Percentiles rank a stretch among this genome's conserved stretches.
phyloP scores from a whole-genome alignment of 1,139 yeast genomes.

The Barnettozyma hawaiiensis region DNA sequence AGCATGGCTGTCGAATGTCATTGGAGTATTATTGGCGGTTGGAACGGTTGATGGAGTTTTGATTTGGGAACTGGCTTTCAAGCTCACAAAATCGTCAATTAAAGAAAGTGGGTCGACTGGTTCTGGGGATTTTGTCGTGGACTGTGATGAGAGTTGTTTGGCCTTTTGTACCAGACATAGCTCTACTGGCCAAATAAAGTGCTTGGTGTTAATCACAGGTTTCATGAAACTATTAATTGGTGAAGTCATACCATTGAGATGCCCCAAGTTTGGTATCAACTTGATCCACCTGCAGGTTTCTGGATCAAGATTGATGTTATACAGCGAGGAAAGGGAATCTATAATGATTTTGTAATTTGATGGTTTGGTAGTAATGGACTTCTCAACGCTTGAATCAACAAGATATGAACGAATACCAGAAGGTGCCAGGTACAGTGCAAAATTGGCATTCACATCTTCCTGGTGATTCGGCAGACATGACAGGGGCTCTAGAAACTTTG shows the following conservation, averaged over 20 bases:
- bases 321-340: slow-evolving; percentile 45
- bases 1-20: slow-evolving; percentile 10
- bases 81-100: slow-evolving; percentile 33
- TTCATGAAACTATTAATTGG: slow-evolving; percentile 51
- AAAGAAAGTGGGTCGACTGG: slow-evolving; percentile 28
- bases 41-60: slow-evolving; percentile 28
- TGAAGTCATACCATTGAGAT: slow-evolving; percentile 63
- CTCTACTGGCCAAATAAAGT: slow-evolving; percentile 66
- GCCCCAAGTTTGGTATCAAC: slow-evolving; percentile 60
- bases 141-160: background rate
- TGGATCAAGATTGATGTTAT: slow-evolving; percentile 41
- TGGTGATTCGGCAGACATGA: slow-evolving; percentile 27
- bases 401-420: slow-evolving; percentile 69
- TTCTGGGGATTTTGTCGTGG: background rate
- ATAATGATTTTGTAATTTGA: slow-evolving; percentile 44
- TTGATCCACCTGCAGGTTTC: slow-evolving; percentile 48
- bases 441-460: slow-evolving; percentile 26
- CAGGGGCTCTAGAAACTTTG: slow-evolving; percentile 26
- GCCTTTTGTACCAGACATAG: slow-evolving; percentile 57
- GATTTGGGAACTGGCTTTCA: slow-evolving; percentile 33
- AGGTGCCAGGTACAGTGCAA: slow-evolving; percentile 63
- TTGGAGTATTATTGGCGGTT: slow-evolving; percentile 23
- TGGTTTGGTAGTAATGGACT: slow-evolving; percentile 44
- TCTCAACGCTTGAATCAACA: slow-evolving; percentile 38
- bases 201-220: slow-evolving; percentile 49